Conservation (phyloP, 176 grass and related monocot species). For the Oryza longistaminata region DNA sequence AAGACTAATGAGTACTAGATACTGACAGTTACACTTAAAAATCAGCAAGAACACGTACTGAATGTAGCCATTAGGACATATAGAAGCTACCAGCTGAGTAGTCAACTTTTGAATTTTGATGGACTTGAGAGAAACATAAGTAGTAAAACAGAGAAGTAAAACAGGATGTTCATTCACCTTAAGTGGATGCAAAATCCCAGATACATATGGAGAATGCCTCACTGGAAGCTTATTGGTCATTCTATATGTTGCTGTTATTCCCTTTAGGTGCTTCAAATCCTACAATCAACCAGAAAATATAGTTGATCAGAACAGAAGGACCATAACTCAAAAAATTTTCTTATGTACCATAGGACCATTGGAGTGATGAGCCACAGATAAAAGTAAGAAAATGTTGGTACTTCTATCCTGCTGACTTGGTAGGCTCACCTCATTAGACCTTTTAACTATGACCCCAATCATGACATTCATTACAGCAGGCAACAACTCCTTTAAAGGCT, state of each 20-base stretch:
- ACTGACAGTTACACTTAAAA: not conserved
- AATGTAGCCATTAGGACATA: not conserved
- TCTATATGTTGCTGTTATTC: constrained; percentile 94
- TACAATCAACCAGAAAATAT: constrained; percentile 38
- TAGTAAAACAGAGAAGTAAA: constrained; percentile 26
- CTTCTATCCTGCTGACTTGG: not conserved
- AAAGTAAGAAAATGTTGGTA: not conserved
- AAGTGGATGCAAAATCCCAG: constrained; percentile 80
- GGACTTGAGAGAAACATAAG: constrained; percentile 4
- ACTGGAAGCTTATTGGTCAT: constrained; percentile 97
- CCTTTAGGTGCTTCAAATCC: constrained; percentile 94
- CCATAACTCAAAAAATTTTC: not conserved
- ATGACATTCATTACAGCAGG: constrained; percentile 81
- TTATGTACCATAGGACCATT: not conserved
- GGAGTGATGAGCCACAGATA: not conserved
- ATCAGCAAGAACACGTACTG: not conserved
- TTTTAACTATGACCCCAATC: constrained; percentile 87
- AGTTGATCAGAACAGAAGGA: constrained; percentile 6
- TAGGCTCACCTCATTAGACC: constrained; percentile 79
- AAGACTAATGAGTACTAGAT: not conserved
- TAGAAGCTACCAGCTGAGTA: not conserved
- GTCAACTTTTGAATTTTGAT: not conserved
- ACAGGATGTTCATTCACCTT: constrained; percentile 67
- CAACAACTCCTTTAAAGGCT: constrained; percentile 67
- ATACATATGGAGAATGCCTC: constrained; percentile 94